These are phyloP conservation scores for Beta lomatogona DNA, from an alignment of 179 eudicot species.

Conservation along the genomic window DNA sequence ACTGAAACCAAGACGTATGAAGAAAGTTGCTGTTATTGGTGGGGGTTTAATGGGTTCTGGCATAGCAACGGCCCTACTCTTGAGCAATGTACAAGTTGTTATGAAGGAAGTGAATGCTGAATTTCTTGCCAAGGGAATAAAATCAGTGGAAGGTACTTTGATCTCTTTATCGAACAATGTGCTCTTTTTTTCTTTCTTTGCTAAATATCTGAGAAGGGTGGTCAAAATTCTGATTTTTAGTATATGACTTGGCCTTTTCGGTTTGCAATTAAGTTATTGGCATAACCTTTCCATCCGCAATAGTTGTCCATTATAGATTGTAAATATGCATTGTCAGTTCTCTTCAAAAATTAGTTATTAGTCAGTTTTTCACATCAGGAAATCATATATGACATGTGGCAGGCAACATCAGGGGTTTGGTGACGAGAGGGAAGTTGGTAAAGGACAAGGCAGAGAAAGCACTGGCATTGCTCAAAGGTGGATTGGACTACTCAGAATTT, in stretches of 20 bases:
- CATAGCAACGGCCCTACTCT: slow-evolving; percentile 81
- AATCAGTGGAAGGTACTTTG: slow-evolving; percentile 63
- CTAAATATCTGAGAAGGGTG: background rate
- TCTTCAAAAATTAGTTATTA: background rate
- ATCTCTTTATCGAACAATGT: background rate
- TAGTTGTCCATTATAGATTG: background rate
- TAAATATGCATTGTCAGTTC: background rate
- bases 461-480: slow-evolving; percentile 74
- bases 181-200: slow-evolving; percentile 1
- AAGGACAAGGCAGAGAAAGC: slow-evolving; percentile 74
- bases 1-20: slow-evolving; percentile 68
- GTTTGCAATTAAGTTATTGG: background rate
- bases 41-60: slow-evolving; percentile 99
- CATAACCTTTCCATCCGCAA: background rate
- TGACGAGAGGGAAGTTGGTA: slow-evolving; percentile 63
- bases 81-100: slow-evolving; percentile 66
- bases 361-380: background rate
- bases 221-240: background rate
- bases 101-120: slow-evolving; percentile 86
- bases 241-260: background rate
- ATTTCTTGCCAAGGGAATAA: slow-evolving; percentile 70
- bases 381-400: slow-evolving; percentile 31
- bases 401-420: slow-evolving; percentile 74
- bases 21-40: slow-evolving; percentile 91
- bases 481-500: slow-evolving; percentile 78